Base-by-base conservation (phyloP, 1,284 basidiomycete species). In the Coniferiporia weirii region DNA sequence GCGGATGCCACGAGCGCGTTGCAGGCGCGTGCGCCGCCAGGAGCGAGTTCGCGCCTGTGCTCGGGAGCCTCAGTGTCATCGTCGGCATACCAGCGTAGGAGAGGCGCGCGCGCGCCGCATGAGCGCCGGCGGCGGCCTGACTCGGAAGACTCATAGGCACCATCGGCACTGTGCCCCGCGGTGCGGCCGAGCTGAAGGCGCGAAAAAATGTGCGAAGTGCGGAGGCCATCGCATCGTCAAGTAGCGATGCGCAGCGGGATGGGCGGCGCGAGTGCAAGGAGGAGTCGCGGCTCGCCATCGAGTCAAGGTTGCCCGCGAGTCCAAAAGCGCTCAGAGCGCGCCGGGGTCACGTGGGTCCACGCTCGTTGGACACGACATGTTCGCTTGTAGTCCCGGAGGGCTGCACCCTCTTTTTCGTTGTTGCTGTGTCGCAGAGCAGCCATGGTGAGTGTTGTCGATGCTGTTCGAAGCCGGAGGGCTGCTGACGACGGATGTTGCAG, bases 401-500 rank as follows among this genome's bases (percentile, higher is more conserved):
- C 38, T 40, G 38, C 38, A 10, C 12, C 15, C 38, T 12, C 38
- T 10, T 40, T 40, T 15, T 40, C 38, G 38, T 40, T 15, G 38
- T 40, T 7, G 12, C 38, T 43, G 40, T 43, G 40, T 43, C 44
- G 17, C 44, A 17, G 44, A 17, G 12, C 44, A 46, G 44, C 44
- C 44, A 46, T 46, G 44, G 44, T 46, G 19, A 20, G 44, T n/a
- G 38, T 46, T 3, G 44, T n/a, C 17, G 3, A 8, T n/a, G 44
- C 3, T 46, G 13, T n/a, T 3, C n/a, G 17, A 46, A 46, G 3
- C 44, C 9, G 17, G 19, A 2, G n/a, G 3, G 44, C 15, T 9
- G 19, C 19, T 46, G 44, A 4, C 17, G 27, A 46, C 44, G 3
- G 44, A 1, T 19, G 3, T 19, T 46, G 12, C 44, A 98, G 95